A percentile compares a stretch with the other conserved stretches of the same genome.
phyloP scores from a whole-genome alignment of 805 yeast genomes.

The Metschnikowia drakensbergensis region DNA sequence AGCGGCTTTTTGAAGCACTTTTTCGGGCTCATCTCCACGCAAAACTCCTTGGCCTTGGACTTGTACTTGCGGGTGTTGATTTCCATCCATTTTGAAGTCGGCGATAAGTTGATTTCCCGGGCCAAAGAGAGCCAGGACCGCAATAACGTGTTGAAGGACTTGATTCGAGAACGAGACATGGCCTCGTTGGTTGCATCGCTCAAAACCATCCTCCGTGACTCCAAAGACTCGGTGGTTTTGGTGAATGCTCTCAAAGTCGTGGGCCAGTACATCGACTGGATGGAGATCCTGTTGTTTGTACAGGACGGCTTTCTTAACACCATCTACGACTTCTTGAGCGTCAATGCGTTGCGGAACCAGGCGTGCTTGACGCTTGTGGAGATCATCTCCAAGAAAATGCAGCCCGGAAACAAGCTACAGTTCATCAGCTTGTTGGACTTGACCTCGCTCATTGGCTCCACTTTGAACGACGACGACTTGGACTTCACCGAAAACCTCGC shows the following conservation, averaged over 20 bases:
- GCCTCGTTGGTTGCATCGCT: constrained; percentile 58
- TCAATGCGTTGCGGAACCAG: constrained; percentile 46
- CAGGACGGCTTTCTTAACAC: constrained; percentile 53
- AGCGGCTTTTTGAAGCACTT: constrained; percentile 34
- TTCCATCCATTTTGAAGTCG: constrained; percentile 85
- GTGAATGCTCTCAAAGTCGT: constrained; percentile 59
- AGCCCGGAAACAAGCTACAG: constrained; percentile 64
- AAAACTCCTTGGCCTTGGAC: constrained; percentile 41
- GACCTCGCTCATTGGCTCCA: constrained; percentile 46
- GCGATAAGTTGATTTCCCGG: constrained; percentile 80
- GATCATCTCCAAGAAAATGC: constrained; percentile 74
- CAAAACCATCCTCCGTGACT: constrained; percentile 50
- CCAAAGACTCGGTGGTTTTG: constrained; percentile 41
- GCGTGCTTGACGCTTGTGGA: constrained; percentile 60
- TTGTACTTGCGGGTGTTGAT: constrained; percentile 69
- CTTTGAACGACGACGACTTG: constrained; percentile 44
- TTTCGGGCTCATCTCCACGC: constrained; percentile 19
- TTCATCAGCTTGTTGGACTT: constrained; percentile 67
- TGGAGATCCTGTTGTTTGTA: constrained; percentile 72
- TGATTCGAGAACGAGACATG: constrained; percentile 76
- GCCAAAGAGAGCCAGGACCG: constrained; percentile 59
- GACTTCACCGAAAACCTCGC: constrained; percentile 78
- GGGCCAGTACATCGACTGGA: constrained; percentile 91
- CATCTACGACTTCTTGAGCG: constrained; percentile 56
- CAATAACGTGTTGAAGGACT: constrained; percentile 74